These are phyloP conservation scores for Hydrangea macrophylla DNA, from an alignment of 148 eudicot genomes.

Conservation along the genomic window DNA sequence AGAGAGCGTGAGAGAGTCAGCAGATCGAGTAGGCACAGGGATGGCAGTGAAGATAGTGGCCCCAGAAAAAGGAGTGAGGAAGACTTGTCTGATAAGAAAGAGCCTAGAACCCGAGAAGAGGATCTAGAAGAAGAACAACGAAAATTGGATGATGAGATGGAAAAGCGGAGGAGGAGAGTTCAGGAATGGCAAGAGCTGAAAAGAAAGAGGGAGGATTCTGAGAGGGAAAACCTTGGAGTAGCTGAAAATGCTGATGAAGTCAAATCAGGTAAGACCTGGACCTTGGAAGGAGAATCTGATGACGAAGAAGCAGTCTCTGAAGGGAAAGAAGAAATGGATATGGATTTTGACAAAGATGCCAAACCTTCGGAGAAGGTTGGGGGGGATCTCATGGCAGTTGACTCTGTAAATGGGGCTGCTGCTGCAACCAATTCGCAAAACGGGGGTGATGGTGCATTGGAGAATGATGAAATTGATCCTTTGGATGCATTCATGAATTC, in stretches of 20 bases:
- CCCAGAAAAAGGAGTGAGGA: too few relatives aligned
- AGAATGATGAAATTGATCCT: too few relatives aligned
- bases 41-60: too few relatives aligned
- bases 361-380: constrained; percentile 29
- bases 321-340: constrained; percentile 32
- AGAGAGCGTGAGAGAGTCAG: constrained; percentile 31
- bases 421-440: constrained; percentile 15
- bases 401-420: constrained; percentile 32
- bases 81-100: too few relatives aligned
- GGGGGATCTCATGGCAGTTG: constrained; percentile 39
- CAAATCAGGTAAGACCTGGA: constrained; percentile 65
- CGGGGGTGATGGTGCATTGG: constrained; percentile 25
- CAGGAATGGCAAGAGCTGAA: constrained; percentile 72
- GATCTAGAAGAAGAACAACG: too few relatives aligned
- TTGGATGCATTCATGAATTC: constrained; percentile 71
- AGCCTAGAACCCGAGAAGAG: too few relatives aligned
- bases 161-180: constrained; percentile 72
- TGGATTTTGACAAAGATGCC: constrained; percentile 39
- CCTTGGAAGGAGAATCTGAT: too few relatives aligned
- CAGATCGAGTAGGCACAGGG: too few relatives aligned
- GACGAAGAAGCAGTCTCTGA: constrained; percentile 56
- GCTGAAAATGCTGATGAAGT: constrained; percentile 38
- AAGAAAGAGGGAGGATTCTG: constrained; percentile 70
- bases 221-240: constrained; percentile 44
- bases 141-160: constrained; percentile 82